Percentiles rank a stretch among this genome's conserved stretches.
These are phyloP conservation scores for Pythium phragmiticola DNA, from an alignment of 352 stramenopile species.

Conservation along the genomic window DNA sequence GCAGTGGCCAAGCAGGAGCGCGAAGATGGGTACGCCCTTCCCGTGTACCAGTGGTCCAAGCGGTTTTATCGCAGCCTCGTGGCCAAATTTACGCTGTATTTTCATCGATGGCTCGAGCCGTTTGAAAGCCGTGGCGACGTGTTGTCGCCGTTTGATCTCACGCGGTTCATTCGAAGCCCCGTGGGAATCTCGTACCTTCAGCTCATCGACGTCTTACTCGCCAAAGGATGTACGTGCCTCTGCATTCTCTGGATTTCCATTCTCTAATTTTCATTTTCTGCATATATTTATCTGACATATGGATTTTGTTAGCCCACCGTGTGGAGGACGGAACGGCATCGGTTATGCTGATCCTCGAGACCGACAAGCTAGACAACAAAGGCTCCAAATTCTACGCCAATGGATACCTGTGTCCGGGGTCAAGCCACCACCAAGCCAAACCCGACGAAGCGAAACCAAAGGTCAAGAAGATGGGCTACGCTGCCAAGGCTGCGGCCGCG, in stretches of 20 bases:
- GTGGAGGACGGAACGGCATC: conserved; percentile 45
- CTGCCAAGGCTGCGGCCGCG: conserved; percentile 10
- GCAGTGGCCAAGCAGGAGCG: conserved; percentile 73
- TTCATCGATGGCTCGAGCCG: conserved; percentile 71
- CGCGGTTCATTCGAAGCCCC: conserved; percentile 68
- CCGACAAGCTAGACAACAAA: conserved; percentile 71
- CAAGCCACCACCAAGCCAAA: conserved; percentile 30
- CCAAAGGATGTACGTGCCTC: conserved; percentile 52
- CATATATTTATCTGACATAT: background rate
- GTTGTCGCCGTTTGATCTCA: conserved; percentile 63
- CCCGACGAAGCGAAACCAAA: conserved; percentile 6
- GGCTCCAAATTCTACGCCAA: conserved; percentile 74
- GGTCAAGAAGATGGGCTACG: conserved; percentile 13
- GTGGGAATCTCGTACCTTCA: conserved; percentile 82
- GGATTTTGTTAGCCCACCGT: conserved; percentile 35
- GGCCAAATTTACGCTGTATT: conserved; percentile 84
- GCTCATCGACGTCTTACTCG: conserved; percentile 76
- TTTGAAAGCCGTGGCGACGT: conserved; percentile 61
- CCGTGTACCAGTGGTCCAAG: conserved; percentile 81
- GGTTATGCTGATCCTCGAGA: conserved; percentile 79
- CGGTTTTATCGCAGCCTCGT: conserved; percentile 82
- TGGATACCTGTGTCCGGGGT: conserved; percentile 71
- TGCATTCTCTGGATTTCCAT: conserved; percentile 8
- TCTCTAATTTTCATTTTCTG: conserved; percentile 5
- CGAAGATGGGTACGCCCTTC: conserved; percentile 75